These are phyloP conservation scores for Chlamydomonas eustigma DNA, from an alignment of 139 green algal species.

Conservation along the genomic window DNA sequence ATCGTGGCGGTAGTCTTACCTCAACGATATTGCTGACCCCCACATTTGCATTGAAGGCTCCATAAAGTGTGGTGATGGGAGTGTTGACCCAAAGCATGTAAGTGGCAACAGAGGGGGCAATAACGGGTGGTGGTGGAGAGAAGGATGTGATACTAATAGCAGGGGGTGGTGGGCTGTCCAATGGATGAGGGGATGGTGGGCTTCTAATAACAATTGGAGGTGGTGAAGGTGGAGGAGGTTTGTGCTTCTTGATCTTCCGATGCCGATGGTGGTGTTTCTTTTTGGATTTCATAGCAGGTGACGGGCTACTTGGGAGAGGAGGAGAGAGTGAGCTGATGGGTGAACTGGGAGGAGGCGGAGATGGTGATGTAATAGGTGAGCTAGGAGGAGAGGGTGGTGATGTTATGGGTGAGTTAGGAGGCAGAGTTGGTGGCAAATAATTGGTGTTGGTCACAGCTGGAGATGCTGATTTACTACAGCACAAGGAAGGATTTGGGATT, in stretches of 20 bases:
- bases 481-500: not conserved
- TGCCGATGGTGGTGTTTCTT: too few relatives aligned
- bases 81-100: not conserved
- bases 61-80: not conserved
- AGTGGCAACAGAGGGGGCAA: not conserved
- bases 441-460: not conserved
- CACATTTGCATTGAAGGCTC: not conserved
- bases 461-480: not conserved
- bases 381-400: not conserved
- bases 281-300: too few relatives aligned
- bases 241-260: too few relatives aligned
- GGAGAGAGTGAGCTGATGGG: too few relatives aligned
- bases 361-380: too few relatives aligned
- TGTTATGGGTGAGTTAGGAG: not conserved
- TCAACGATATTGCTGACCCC: not conserved
- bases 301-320: too few relatives aligned
- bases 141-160: too few relatives aligned
- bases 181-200: too few relatives aligned
- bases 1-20: not conserved
- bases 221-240: not conserved
- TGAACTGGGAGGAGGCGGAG: too few relatives aligned
- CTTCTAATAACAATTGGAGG: too few relatives aligned
- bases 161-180: too few relatives aligned
- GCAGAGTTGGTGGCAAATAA: not conserved
- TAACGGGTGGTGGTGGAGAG: not conserved